Evolutionary conservation across 1,284 basidiomycete species (phyloP), one percentile per base, ranked within the genome.

Genomic region (Dichomitus squalens): DNA sequence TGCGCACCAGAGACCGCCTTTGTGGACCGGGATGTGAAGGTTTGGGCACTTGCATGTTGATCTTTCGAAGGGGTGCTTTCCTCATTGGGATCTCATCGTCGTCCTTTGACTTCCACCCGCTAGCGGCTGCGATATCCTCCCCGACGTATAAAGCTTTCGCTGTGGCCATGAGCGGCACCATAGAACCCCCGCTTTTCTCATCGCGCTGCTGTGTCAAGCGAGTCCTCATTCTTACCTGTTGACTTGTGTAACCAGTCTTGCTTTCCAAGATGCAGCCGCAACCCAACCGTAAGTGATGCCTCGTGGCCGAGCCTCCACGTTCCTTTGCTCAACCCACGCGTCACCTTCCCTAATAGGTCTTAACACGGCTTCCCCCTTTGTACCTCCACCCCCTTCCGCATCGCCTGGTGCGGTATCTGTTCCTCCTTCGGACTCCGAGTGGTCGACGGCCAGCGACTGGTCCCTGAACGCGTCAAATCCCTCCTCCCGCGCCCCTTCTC

Each of bases 331-430:
- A 47, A 14, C 31, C 18, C 16, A 29, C 7, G 12, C 29, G 18
- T 47, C 9, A 6, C 29, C 20, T 41, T 31, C 20, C 20, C 5
- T 31, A 35, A 41, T 9, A 62, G 61, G 61, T 48, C 41, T 55
- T 3, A 41, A 57, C 31, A 44, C 51, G 11, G 21, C 53, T 41
- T 63, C 61, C 44, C 61, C 61, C 34, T 61, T 54, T 47, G 46
- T 44, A 20, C 53, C 49, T 38, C 53, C 49, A 6, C 49, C 40
- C 23, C 53, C 60, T 8, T 58, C 60, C 35, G 46, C 58, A 36
- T 59, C 52, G 55, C 58, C 63, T 52, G 63, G 58, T 14, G 59
- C 63, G 55, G 16, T 38, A 39, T 52, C 60, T 12, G 38, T 59
- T n/a, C 27, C 53, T 16, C 50, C 27, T 12, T 47, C 59, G 3